These are phyloP conservation scores for Zasmidium citrigriseum DNA, from an alignment of 2,329 filamentous ascomycete species.

Conservation along the genomic window DNA sequence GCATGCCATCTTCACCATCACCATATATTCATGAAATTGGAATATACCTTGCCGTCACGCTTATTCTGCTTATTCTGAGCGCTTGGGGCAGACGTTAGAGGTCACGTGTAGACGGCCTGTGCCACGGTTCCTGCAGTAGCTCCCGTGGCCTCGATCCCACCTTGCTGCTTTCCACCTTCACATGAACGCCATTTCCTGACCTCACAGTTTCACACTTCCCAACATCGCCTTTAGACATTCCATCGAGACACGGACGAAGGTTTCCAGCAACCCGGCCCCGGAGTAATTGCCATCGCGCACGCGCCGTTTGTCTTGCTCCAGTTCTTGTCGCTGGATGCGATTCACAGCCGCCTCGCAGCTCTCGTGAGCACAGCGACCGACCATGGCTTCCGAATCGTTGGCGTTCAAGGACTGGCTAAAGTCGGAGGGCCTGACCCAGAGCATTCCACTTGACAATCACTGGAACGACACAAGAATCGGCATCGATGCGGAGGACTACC, in stretches of 20 bases:
- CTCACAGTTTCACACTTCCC: not conserved
- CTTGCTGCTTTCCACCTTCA: not conserved
- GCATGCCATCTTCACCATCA: not conserved
- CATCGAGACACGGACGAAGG: not conserved
- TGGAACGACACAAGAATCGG: conserved; percentile 35
- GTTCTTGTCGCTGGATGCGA: not conserved
- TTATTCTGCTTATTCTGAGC: not conserved
- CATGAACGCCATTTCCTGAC: not conserved
- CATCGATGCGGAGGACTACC: conserved; percentile 74
- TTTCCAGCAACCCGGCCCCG: not conserved
- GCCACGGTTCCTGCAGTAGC: not conserved
- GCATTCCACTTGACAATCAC: conserved; percentile 19
- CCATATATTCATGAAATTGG: not conserved
- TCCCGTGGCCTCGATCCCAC: not conserved
- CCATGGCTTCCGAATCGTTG: conserved; percentile 10
- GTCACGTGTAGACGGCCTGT: not conserved
- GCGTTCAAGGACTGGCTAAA: conserved; percentile 25
- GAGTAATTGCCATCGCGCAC: not conserved
- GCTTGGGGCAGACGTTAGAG: not conserved
- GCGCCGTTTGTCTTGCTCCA: not conserved
- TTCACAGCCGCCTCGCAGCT: not conserved
- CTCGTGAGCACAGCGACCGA: not conserved
- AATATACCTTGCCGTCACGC: not conserved
- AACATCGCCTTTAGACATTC: not conserved
- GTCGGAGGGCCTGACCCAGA: conserved; percentile 10